Evolutionary conservation across 1,284 basidiomycete species (phyloP), one percentile per base, ranked within the genome.

Genomic region (Boletus hoseneyae): DNA sequence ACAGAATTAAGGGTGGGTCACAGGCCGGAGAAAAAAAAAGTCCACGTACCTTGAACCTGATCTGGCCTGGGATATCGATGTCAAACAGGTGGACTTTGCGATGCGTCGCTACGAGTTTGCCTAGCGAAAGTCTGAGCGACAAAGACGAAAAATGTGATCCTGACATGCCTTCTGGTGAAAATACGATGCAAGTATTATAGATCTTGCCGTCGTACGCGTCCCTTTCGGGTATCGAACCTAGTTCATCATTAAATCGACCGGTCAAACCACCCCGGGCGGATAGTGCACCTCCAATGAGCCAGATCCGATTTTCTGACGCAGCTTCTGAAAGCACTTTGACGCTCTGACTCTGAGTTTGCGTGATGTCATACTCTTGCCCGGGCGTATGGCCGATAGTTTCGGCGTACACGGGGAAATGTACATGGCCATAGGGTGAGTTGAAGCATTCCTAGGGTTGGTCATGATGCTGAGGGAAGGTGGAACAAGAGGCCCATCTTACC

Each of bases 1-100:
- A 62, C 23, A 50, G 40, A 50, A 50, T 47, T 34, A 40, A 45
- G 29, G 23, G 25, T 13, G 27, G n/a, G 30, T 29, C n/a, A 34
- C 16, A 23, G 18, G 21, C 34, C 11, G 5, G 12, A 45, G 16
- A 16, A 16, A 16, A 16, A 16, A 33, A 27, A n/a, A 32, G 34
- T n/a, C n/a, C 9, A 56, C 72, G 54, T 49, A 89, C 93, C 76
- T 96, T 96, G 82, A 99, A 99, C 4, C 75, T 93, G 70, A 99
- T 97, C 68, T 92, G 88, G 16, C 96, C 96, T 0, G 94, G 94
- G 48, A 98, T 96, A 66, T 99, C 92, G 54, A 99, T 98, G 68
- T 99, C 96, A 65, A 99, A 99, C 9, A 99, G 75, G 65, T 99
- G 97, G 2, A 99, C 81, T 70, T 99, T 98, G 47, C 96, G 84